These are phyloP conservation scores for Penstemon barbatus DNA, from an alignment of 257 asterid species.

Conservation along the genomic window DNA sequence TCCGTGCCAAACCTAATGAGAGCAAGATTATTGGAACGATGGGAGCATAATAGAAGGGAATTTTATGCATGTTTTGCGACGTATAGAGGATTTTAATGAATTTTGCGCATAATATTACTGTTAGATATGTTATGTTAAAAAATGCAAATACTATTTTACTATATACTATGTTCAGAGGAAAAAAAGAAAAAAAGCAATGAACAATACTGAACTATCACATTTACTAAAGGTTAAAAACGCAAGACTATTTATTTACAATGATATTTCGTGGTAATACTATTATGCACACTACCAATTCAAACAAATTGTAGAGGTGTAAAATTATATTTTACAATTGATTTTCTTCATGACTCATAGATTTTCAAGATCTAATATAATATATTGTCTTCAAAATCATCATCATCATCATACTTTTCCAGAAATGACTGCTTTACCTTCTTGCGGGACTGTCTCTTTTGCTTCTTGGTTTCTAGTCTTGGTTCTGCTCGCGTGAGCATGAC, in stretches of 20 bases:
- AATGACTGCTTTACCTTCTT: conserved; percentile 80
- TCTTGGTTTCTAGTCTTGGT: conserved; percentile 81
- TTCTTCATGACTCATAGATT: conserved; percentile 46
- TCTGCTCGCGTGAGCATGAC: conserved; percentile 64
- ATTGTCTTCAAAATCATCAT: conserved; percentile 58
- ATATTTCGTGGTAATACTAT: neutral
- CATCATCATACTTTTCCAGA: conserved; percentile 69
- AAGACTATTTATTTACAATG: conserved; percentile 28
- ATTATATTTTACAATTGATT: conserved; percentile 16
- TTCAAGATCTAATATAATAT: conserved; percentile 27
- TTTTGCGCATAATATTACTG: too few relatives aligned
- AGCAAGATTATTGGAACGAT: too few relatives aligned
- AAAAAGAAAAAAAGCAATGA: too few relatives aligned
- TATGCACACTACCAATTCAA: neutral
- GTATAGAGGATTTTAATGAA: too few relatives aligned
- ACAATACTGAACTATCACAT: too few relatives aligned
- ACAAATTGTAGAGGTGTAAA: conserved; percentile 5
- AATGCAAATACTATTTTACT: too few relatives aligned
- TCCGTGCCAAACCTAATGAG: too few relatives aligned
- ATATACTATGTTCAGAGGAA: too few relatives aligned
- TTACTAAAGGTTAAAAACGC: conserved; percentile 6
- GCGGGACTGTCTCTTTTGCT: conserved; percentile 91
- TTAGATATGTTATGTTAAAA: too few relatives aligned
- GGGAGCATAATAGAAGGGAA: too few relatives aligned
- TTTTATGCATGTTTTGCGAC: too few relatives aligned